Base-by-base conservation (phyloP, 495 filamentous ascomycete genomes). In the Friedmanniomyces endolithicus region DNA sequence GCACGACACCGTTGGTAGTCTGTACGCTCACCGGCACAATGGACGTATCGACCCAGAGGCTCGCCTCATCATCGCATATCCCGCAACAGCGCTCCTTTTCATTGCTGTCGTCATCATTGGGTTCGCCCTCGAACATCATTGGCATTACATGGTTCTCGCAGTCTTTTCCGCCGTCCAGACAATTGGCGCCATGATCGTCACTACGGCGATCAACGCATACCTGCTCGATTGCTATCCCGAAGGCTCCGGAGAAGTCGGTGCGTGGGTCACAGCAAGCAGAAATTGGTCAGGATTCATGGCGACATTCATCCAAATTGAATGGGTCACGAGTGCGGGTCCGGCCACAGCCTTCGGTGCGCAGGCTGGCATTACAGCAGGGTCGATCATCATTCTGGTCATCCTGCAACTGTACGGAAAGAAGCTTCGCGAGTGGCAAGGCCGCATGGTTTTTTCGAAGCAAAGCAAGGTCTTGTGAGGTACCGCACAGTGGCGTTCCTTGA, bases 21-120 rank as follows among this genome's bases (percentile, higher is more conserved):
- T 35, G 17, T 59, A 56, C 51, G 41, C 6, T 39, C 50, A 41
- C n/a, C 50, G 51, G 17, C 62, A 69, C 52, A n/a, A 45, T 25
- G 61, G 62, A n/a, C 43, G 45, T 43, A 51, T 67, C 39, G 59
- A 66, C 23, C 67, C 67, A 17, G 65, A 69, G 60, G 67, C 64
- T 11, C 67, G 67, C 31, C 60, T 69, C 48, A 44, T 54, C n/a
- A 56, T 63, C 48, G 54, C 55, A 52, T 67, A 64, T 55, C 24
- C 64, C 22, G 57, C 58, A 22, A 59, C 62, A 4, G 52, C 58
- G 19, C 58, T 66, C 55, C 52, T 66, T n/a, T 9, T 65, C 22
- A n/a, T 62, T 19, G 67, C 71, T 7, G 59, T 70, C 50, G 50
- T 72, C 0, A 19, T 72, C 11, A 50, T 69, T 17, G 69, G 68